phyloP scores from a whole-genome alignment of 2,329 filamentous ascomycete species.

The Diaporthe helianthi region DNA sequence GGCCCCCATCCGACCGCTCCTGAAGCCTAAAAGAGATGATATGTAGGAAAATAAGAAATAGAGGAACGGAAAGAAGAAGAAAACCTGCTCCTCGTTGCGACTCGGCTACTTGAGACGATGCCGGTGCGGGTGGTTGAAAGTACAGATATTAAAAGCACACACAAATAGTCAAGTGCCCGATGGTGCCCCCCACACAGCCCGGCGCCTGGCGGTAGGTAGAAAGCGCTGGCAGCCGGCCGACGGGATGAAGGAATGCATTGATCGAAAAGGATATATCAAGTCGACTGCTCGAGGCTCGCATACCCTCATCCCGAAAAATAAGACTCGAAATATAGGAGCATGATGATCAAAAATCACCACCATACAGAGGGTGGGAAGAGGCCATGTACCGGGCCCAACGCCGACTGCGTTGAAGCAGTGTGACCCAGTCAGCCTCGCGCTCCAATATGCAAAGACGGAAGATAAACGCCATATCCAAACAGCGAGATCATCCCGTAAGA shows the following conservation, averaged over 20 bases:
- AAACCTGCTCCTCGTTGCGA: background rate
- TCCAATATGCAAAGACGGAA: background rate
- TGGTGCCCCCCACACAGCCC: background rate
- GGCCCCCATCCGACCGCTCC: background rate
- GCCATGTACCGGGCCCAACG: background rate
- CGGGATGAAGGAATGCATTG: no score
- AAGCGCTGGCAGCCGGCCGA: background rate
- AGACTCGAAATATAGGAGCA: background rate
- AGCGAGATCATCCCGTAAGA: background rate
- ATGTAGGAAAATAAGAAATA: background rate
- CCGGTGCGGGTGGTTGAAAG: background rate
- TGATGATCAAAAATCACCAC: background rate
- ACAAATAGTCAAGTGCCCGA: background rate
- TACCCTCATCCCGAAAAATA: background rate
- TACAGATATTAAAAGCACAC: background rate
- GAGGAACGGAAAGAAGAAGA: background rate
- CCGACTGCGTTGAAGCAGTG: slow-evolving; percentile 31
- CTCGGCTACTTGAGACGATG: background rate
- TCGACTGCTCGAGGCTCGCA: background rate
- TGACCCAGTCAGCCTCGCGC: slow-evolving; percentile 6
- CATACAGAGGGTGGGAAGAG: background rate
- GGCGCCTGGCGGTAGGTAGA: background rate
- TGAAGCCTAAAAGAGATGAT: background rate
- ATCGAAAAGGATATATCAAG: background rate
- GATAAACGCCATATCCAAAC: slow-evolving; percentile 7